Evolutionary conservation across 768 basidiomycete species (phyloP), one percentile per base, ranked within the genome.

Genomic region (Trametes villosa): DNA sequence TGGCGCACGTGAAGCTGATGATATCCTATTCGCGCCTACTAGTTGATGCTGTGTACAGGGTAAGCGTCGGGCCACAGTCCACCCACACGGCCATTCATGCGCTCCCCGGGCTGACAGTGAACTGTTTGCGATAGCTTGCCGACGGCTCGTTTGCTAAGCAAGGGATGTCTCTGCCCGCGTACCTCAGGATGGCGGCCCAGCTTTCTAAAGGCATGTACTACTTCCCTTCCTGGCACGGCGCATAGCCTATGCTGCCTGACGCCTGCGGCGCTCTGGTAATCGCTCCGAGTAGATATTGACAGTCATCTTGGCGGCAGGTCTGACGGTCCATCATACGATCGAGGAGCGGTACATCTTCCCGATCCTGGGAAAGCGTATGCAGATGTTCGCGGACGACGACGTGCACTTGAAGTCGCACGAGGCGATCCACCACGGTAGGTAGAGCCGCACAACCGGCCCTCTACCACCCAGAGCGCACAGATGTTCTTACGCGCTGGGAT

Each of bases 261-360:
- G n/a, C n/a, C n/a, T n/a, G n/a, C n/a, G n/a, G n/a, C n/a, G n/a
- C n/a, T n/a, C n/a, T n/a, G n/a, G n/a, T n/a, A n/a, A n/a, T n/a
- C n/a, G n/a, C n/a, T n/a, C 58, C 30, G 53, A 29, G 17, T 27
- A 36, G 38, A 34, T 12, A 53, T 36, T 20, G 1, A 36, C 7
- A 22, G 11, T 9, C 29, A n/a, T 12, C 15, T 17, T n/a, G 26
- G 29, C 12, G 30, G 9, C 67, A 86, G 85, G 83, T 57, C 70
- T 86, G 44, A 82, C 78, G 1, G 72, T 77, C 63, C 85, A 86
- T 64, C 85, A 86, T 66, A 81, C 78, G 12, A 81, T 83, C 59
- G 84, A 85, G 63, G 83, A 85, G 67, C 70, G 72, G 15, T 72
- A 78, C 59, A 68, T 86, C 27, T 86, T 86, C 68, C 84, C 84